Percentiles rank a stretch among this genome's conserved stretches.
These are phyloP conservation scores for Aureobasidium sp. DNA, from an alignment of 2,329 filamentous ascomycete species.

Conservation along the genomic window DNA sequence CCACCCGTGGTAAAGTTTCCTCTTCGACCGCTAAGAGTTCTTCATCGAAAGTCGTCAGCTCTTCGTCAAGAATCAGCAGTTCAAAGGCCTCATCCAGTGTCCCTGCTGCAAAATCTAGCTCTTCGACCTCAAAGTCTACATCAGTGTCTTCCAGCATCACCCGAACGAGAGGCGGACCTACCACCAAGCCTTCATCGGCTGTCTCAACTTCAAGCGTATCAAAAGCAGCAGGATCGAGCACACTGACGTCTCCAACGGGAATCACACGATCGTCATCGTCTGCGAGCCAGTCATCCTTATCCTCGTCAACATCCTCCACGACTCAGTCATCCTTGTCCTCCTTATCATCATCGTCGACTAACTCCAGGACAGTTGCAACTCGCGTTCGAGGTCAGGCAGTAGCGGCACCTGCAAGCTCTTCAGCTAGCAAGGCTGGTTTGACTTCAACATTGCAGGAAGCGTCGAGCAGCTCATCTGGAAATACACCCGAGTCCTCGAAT, in stretches of 20 bases:
- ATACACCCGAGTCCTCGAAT: neutral
- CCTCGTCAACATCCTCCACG: too few relatives aligned
- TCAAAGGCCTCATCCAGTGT: neutral
- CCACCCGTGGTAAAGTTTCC: neutral
- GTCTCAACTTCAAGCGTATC: neutral
- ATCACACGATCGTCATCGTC: neutral
- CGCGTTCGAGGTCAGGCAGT: neutral
- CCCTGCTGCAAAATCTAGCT: neutral
- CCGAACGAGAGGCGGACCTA: neutral
- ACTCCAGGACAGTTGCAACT: neutral
- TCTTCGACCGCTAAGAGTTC: neutral
- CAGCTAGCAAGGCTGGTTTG: neutral
- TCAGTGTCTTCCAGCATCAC: neutral
- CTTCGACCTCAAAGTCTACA: neutral
- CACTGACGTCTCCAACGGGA: neutral
- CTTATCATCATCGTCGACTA: neutral
- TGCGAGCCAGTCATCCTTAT: neutral
- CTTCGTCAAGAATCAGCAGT: neutral
- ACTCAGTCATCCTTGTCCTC: neutral
- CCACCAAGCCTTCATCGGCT: neutral
- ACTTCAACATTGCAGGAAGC: neutral
- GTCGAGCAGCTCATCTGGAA: neutral
- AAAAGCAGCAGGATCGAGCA: neutral
- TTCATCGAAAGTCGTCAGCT: neutral
- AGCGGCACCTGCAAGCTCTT: neutral